Evolutionary conservation across 148 eudicot species (phyloP), one percentile per base, ranked within the genome.

Genomic region (Spergularia marina): DNA sequence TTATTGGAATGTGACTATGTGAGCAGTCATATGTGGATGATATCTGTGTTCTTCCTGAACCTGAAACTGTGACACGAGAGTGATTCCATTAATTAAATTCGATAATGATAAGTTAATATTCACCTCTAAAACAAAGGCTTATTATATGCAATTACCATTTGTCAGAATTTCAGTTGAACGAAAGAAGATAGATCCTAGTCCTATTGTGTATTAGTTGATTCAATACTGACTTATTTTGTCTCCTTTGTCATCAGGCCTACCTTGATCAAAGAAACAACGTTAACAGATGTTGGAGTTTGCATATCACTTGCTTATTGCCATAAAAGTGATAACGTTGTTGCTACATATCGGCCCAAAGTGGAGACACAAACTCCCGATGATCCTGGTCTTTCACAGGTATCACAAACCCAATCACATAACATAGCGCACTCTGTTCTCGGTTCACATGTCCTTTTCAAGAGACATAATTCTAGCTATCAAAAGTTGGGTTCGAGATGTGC

Each of bases 311-410:
- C 98, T 73, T 86, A 81, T 77, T 78, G 88, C 79, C 83, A 83
- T 14, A 59, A 64, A 54, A 80, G 78, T 79, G 85, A 84, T 53
- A 60, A 95, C 60, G 82, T 90, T 18, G 91, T 91, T 72, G 90
- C 94, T 53, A 84, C 97, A 21, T 95, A 81, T 71, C 94, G 98
- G 49, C 96, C 98, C n/a, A 90, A 88, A 84, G 80, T 94, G 75
- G 90, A 86, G 81, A 71, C 79, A 68, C 66, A 86, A 80, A 71
- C 79, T 68, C 66, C 74, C 18, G 74, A 80, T 62, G 81, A 72
- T 53, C 16, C 23, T 55, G 41, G 67, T 68, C 73, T 70, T 78
- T 82, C 94, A 76, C 98, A 90, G 82, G 65, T 74, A 34, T 77
- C 78, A 54, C 88, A 78, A 51, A 76, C 83, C 54, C 82, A 84